These are phyloP conservation scores for Capsicum chinense DNA, from an alignment of 257 asterid species.

Conservation along the genomic window DNA sequence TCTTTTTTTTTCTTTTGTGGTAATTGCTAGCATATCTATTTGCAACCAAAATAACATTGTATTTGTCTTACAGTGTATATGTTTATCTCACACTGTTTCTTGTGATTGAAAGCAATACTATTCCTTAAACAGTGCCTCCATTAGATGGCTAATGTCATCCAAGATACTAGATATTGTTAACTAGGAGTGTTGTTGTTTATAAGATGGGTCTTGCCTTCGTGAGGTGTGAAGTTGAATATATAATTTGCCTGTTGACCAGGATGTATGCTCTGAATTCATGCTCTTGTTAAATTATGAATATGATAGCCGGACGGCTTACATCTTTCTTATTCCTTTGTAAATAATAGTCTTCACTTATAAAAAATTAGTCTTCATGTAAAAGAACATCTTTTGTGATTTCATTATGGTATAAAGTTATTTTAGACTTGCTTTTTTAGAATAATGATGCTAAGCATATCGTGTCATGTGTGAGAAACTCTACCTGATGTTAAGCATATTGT, in stretches of 20 bases:
- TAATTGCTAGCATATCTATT: not conserved
- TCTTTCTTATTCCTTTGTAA: not conserved
- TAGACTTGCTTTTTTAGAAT: constrained; percentile 12
- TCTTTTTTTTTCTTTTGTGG: not conserved
- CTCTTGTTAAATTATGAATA: not conserved
- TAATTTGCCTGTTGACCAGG: constrained; percentile 17
- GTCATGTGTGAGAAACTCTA: not conserved
- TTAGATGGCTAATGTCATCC: constrained; percentile 5
- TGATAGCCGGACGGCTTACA: not conserved
- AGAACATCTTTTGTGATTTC: not conserved
- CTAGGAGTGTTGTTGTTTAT: constrained; percentile 8
- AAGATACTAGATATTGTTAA: not conserved
- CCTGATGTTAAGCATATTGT: not conserved
- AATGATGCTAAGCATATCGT: not conserved
- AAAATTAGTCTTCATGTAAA: not conserved
- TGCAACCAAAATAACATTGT: not conserved
- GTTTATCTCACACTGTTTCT: constrained; percentile 7
- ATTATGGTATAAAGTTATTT: constrained; percentile 9
- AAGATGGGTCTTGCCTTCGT: not conserved
- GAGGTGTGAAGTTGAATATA: not conserved
- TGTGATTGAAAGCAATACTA: constrained; percentile 20
- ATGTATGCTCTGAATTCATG: not conserved
- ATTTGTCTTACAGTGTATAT: constrained; percentile 1
- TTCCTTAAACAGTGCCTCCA: not conserved
- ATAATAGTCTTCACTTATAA: constrained; percentile 10